Evolutionary conservation across 352 stramenopile species (phyloP).

Genomic region (Phytophthora pini): DNA sequence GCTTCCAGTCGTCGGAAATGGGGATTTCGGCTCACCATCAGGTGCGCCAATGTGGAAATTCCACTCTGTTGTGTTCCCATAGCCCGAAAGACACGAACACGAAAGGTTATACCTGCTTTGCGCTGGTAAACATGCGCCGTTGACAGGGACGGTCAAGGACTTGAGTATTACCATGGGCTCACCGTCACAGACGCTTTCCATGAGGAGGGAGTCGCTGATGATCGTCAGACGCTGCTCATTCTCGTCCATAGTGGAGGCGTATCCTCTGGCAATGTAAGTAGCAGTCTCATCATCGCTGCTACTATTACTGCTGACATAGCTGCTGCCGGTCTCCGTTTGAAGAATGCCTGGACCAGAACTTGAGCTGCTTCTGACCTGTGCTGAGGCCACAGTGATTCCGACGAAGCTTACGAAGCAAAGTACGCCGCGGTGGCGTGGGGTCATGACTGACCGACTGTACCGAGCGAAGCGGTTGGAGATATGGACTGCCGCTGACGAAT

Average conservation of each 20-base stretch:
- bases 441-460: constrained; percentile 40
- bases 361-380: constrained; percentile 5
- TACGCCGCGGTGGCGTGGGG: constrained; percentile 34
- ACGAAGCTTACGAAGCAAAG: constrained; percentile 19
- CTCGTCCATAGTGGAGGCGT: constrained; percentile 36
- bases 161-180: constrained; percentile 47
- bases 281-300: constrained; percentile 21
- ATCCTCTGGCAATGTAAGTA: constrained; percentile 41
- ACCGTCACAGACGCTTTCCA: constrained; percentile 43
- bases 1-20: constrained; percentile 26
- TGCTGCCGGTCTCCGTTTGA: background rate
- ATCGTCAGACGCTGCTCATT: constrained; percentile 41
- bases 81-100: constrained; percentile 49
- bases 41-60: constrained; percentile 37
- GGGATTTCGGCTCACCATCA: constrained; percentile 6
- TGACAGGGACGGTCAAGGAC: constrained; percentile 29
- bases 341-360: constrained; percentile 5
- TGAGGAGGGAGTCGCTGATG: constrained; percentile 40
- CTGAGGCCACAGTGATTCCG: constrained; percentile 17
- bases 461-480: constrained; percentile 40
- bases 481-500: constrained; percentile 12
- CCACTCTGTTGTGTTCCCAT: constrained; percentile 40
- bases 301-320: constrained; percentile 7
- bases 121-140: constrained; percentile 40
- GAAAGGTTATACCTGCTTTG: constrained; percentile 51